These are phyloP conservation scores for Chaetomiaceae sp. DNA, from an alignment of 2,329 filamentous ascomycete genomes.

Conservation along the genomic window DNA sequence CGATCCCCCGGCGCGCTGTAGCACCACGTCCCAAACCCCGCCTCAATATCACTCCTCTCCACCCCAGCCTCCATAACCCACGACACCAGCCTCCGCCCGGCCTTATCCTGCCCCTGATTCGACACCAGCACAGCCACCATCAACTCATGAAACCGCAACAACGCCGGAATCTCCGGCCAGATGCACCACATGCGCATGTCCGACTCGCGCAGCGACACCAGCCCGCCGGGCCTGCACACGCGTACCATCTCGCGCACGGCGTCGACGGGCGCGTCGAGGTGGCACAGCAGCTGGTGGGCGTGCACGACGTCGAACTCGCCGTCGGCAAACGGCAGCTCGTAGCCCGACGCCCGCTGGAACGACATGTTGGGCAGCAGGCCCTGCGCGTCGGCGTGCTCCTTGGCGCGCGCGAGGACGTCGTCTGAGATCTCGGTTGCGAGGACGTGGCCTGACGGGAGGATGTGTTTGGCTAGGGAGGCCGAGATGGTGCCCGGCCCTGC, in stretches of 20 bases:
- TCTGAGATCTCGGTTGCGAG: slow-evolving; percentile 29
- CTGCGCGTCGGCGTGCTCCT: slow-evolving; percentile 1
- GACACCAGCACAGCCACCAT: not conserved
- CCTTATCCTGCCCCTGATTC: slow-evolving; percentile 7
- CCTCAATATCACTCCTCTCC: not conserved
- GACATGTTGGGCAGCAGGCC: slow-evolving; percentile 23
- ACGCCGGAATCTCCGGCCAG: slow-evolving; percentile 8
- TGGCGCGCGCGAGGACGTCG: slow-evolving; percentile 29
- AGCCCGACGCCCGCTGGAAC: slow-evolving; percentile 25
- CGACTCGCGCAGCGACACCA: slow-evolving; percentile 31
- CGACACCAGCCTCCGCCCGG: slow-evolving; percentile 9
- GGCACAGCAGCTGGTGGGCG: slow-evolving; percentile 26
- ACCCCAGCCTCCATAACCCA: slow-evolving; percentile 13
- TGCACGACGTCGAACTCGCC: slow-evolving; percentile 23
- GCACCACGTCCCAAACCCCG: slow-evolving; percentile 16
- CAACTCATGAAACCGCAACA: slow-evolving; percentile 4
- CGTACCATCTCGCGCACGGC: slow-evolving; percentile 37
- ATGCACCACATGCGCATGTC: slow-evolving; percentile 20
- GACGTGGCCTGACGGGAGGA: slow-evolving; percentile 34
- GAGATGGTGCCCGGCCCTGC: slow-evolving; percentile 44
- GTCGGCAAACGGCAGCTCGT: slow-evolving; percentile 37
- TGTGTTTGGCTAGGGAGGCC: slow-evolving; percentile 33
- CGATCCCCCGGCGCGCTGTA: slow-evolving; percentile 10
- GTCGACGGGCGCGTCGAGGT: slow-evolving; percentile 33
- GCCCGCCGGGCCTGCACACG: slow-evolving; percentile 36